Conservation (phyloP, 805 yeast species). For the Candida corydali region DNA sequence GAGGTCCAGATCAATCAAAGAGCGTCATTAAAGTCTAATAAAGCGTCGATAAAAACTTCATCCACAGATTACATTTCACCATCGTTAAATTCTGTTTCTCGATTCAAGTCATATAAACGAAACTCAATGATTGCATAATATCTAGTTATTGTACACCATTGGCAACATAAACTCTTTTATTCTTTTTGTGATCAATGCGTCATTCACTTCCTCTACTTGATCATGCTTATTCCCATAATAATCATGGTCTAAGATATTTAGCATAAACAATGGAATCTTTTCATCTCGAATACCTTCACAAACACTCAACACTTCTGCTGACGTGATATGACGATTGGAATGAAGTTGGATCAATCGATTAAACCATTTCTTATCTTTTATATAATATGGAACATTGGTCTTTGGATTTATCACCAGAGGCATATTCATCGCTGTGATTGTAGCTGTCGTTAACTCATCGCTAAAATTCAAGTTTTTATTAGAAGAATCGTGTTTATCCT, state of each 20-base stretch:
- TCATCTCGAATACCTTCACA: constrained; percentile 36
- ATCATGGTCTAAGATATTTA: constrained; percentile 29
- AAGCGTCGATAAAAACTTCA: constrained; percentile 1
- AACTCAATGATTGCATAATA: constrained; percentile 10
- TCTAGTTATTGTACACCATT: constrained; percentile 26
- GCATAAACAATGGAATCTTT: constrained; percentile 33
- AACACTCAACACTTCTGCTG: constrained; percentile 27
- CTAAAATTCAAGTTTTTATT: constrained; percentile 15
- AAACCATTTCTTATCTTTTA: constrained; percentile 35
- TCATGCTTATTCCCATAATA: constrained; percentile 17
- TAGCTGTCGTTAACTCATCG: constrained; percentile 25
- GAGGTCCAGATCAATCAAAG: neutral
- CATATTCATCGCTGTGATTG: constrained; percentile 29
- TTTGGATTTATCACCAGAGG: constrained; percentile 22
- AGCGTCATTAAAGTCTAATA: neutral
- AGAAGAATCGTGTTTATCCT: constrained; percentile 10
- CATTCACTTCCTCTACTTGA: constrained; percentile 10
- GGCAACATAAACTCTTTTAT: constrained; percentile 33
- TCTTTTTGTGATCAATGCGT: constrained; percentile 28
- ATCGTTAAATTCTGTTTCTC: neutral
- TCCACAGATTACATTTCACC: neutral
- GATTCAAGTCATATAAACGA: constrained; percentile 3
- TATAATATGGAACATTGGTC: constrained; percentile 23
- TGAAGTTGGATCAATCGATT: constrained; percentile 26
- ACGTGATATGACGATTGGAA: constrained; percentile 21